Evolutionary conservation across 495 filamentous ascomycete genomes (phyloP).

Genomic region (Acidiella bohemica): DNA sequence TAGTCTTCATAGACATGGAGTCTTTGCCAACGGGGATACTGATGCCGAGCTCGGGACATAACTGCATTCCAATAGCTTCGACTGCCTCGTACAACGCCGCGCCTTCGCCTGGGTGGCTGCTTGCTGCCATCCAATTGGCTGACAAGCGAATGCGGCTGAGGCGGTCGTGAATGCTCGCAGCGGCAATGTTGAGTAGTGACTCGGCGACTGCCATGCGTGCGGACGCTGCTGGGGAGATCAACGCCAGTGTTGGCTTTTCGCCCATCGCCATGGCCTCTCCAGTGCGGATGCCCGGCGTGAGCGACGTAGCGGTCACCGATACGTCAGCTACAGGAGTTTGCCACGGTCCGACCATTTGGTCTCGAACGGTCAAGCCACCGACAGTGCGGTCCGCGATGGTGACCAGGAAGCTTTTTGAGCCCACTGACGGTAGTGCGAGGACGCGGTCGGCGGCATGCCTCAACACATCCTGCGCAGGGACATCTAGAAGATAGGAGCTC

Average conservation of each 20-base stretch:
- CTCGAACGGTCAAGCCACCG: conserved; percentile 72
- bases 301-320: conserved; percentile 73
- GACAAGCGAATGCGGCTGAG: conserved; percentile 71
- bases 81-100: conserved; percentile 92
- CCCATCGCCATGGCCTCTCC: conserved; percentile 97
- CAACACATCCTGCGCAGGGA: conserved; percentile 51
- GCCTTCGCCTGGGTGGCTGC: conserved; percentile 83
- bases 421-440: conserved; percentile 72
- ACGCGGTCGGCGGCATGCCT: conserved; percentile 66
- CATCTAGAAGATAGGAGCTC: conserved; percentile 47
- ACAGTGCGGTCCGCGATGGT: conserved; percentile 91
- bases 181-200: conserved; percentile 80
- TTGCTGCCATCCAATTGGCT: conserved; percentile 98
- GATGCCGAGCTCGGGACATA: conserved; percentile 70
- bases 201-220: conserved; percentile 95
- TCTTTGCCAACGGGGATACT: conserved; percentile 96
- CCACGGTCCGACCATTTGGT: conserved; percentile 96
- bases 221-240: conserved; percentile 86
- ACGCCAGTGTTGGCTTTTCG: conserved; percentile 77
- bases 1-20: conserved; percentile 97
- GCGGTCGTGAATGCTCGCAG: conserved; percentile 66
- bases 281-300: conserved; percentile 55
- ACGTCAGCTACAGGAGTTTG: conserved; percentile 92
- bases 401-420: conserved; percentile 92
- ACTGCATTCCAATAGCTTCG: conserved; percentile 79